A percentile compares a stretch with the other conserved stretches of the same genome.
phyloP scores from a whole-genome alignment of 306 rosid species.

The Vigna hirtella region DNA sequence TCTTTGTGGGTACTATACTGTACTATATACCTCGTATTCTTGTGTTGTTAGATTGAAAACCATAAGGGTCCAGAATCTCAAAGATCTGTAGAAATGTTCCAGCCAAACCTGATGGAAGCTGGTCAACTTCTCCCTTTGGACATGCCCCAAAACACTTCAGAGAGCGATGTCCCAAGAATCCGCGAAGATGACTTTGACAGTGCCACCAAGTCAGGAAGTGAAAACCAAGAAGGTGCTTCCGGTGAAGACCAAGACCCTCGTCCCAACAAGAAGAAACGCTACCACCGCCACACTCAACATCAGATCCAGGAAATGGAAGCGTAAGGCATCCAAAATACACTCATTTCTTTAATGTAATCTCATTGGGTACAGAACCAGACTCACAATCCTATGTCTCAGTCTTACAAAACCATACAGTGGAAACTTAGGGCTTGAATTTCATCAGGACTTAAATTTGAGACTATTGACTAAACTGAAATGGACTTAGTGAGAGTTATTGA shows the following conservation, averaged over 20 bases:
- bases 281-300: conserved; percentile 97
- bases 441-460: background rate
- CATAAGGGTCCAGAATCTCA: conserved; percentile 74
- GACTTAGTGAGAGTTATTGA: background rate
- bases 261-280: conserved; percentile 84
- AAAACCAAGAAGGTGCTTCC: conserved; percentile 79
- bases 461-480: too few species aligned
- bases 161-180: conserved; percentile 74
- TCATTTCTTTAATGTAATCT: background rate
- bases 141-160: conserved; percentile 83
- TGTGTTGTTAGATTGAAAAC: conserved; percentile 70
- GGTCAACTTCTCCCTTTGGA: conserved; percentile 65
- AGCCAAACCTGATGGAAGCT: conserved; percentile 85
- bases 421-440: too few species aligned
- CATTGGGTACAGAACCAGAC: background rate
- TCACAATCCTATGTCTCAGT: too few species aligned
- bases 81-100: conserved; percentile 87
- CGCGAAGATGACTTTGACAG: conserved; percentile 90
- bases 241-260: conserved; percentile 91
- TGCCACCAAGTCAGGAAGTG: conserved; percentile 91
- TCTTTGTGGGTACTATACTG: conserved; percentile 25
- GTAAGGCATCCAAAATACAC: conserved; percentile 48
- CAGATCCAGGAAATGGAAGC: conserved; percentile 99
- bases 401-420: too few species aligned
- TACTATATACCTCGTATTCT: conserved; percentile 39